A percentile compares a stretch with the other conserved stretches of the same genome.
Evolutionary conservation across 1,284 basidiomycete species (phyloP).

Genomic region (Sanghuangporus weigelae): DNA sequence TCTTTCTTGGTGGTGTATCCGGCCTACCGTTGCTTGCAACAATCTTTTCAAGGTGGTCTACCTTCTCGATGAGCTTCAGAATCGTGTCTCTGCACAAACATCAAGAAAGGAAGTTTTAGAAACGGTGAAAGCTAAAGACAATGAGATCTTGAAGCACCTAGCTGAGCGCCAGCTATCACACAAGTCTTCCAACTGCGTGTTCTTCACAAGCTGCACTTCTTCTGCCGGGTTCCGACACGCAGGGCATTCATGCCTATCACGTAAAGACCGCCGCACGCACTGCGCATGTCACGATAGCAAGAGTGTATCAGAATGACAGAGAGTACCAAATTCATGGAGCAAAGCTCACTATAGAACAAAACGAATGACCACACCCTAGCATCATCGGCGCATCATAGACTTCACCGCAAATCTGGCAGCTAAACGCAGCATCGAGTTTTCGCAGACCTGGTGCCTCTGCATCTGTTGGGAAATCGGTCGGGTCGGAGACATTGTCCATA

Average conservation of each 20-base stretch:
- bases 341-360: slow-evolving; percentile 63
- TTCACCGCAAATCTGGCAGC: slow-evolving; percentile 69
- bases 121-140: background rate
- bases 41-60: background rate
- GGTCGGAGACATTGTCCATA: slow-evolving; percentile 44
- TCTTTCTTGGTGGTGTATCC: slow-evolving; percentile 9
- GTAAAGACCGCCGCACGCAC: slow-evolving; percentile 60
- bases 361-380: slow-evolving; percentile 67
- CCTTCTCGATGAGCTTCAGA: slow-evolving; percentile 24
- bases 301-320: background rate
- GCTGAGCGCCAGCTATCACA: slow-evolving; percentile 58
- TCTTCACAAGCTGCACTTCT: slow-evolving; percentile 56
- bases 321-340: background rate
- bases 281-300: slow-evolving; percentile 25
- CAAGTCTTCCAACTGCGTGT: slow-evolving; percentile 53
- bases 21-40: background rate
- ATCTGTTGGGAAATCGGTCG: slow-evolving; percentile 56
- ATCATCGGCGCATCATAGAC: slow-evolving; percentile 66
- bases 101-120: background rate
- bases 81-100: slow-evolving; percentile 34
- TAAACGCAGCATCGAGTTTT: slow-evolving; percentile 53
- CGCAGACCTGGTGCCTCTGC: slow-evolving; percentile 46
- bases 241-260: slow-evolving; percentile 58
- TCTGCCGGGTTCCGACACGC: slow-evolving; percentile 50
- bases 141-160: slow-evolving; percentile 37